Conservation (phyloP, 768 basidiomycete species). For the Mycena rebaudengoi region DNA sequence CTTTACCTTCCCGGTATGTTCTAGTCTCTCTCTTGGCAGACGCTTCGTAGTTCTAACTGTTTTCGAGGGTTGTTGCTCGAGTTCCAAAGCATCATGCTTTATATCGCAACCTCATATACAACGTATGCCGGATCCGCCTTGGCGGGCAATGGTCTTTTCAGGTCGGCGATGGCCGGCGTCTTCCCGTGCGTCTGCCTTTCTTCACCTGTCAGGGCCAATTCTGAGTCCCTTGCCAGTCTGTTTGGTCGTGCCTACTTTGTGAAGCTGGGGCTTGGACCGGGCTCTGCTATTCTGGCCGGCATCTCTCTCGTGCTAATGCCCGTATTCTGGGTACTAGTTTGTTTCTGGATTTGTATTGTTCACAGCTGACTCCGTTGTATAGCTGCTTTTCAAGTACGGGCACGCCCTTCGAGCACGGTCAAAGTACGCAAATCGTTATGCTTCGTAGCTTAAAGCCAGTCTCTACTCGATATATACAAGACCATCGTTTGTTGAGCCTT, state of each 20-base stretch:
- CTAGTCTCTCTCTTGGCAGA: too few relatives aligned
- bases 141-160: conserved; percentile 42
- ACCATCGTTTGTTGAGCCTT: too few relatives aligned
- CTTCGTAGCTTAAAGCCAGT: too few relatives aligned
- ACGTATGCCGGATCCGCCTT: conserved; percentile 41
- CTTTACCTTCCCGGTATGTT: conserved; percentile 41
- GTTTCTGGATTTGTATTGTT: background rate
- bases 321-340: conserved; percentile 24
- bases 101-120: conserved; percentile 39
- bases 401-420: conserved; percentile 19
- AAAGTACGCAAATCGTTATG: too few relatives aligned
- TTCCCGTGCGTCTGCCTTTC: conserved; percentile 24
- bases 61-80: too few relatives aligned
- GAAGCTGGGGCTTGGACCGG: conserved; percentile 34
- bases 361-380: too few relatives aligned
- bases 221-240: conserved; percentile 13
- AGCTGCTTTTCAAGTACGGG: conserved; percentile 19
- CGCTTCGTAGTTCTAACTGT: too few relatives aligned
- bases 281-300: conserved; percentile 34
- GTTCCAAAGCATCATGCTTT: conserved; percentile 38
- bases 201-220: background rate
- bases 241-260: conserved; percentile 32
- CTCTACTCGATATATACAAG: too few relatives aligned
- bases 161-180: conserved; percentile 34
- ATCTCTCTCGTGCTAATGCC: conserved; percentile 32